Base-by-base conservation (phyloP, 805 yeast genomes). In the Lipomyces orientalis region DNA sequence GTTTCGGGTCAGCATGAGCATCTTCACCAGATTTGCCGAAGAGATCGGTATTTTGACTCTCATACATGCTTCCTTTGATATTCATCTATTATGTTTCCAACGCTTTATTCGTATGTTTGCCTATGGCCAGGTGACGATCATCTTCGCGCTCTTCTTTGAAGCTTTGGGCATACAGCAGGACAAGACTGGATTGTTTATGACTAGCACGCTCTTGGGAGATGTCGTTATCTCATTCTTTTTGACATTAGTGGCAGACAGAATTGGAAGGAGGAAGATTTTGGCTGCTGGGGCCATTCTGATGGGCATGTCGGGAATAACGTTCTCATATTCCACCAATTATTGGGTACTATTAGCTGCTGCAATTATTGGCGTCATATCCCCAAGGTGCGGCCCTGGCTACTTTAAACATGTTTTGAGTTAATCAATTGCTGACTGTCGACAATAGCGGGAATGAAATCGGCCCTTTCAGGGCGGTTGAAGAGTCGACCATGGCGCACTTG, bases 391-490 rank as follows among this genome's bases (percentile, higher is more conserved):
- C 5, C 9, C 12, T 55, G 19, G 6, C 9, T 54, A 9, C n/a
- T 4, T n/a, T n/a, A 55, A 7, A 12, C 16, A 4, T 58, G 62
- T 37, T 39, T 31, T 14, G 16, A 22, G 39, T 12, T n/a, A 22
- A 46, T 25, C 43, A 6, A 16, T 61, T 14, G 22, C 31, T 8
- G 33, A 35, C 43, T 16, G 22, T 35, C 51, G 33, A 2, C 10
- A 19, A 7, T 1, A 78, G 83, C n/a, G 89, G 89, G 3, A 83
- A 83, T 5, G 89, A 86, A 67, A 86, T 84, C 31, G 88, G 88
- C 0, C 87, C 88, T 0, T 86, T 85, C 75, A 77, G 87, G 66
- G 82, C 87, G 8, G 77, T 86, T n/a, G 89, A 86, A 71, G 88
- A 85, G 68, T 79, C 85, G 37, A 75, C 84, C 0, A 77, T 86